A percentile compares a stretch with the other conserved stretches of the same genome.
These are phyloP conservation scores for Aureobasidium subglaciale DNA, from an alignment of 2,329 filamentous ascomycete genomes.

Conservation along the genomic window DNA sequence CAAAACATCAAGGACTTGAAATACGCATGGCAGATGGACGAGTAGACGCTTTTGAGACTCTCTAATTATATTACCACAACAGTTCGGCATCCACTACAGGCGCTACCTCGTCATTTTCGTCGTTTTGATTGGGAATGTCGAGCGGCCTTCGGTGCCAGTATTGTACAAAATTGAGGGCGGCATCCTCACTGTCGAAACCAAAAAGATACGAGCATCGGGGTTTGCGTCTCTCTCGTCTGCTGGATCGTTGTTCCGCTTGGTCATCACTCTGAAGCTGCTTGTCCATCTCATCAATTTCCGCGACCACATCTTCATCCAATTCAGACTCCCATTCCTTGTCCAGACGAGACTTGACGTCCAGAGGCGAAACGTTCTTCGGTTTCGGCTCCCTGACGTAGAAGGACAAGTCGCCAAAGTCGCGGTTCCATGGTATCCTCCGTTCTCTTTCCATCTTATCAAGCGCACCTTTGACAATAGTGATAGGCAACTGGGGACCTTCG, in stretches of 20 bases:
- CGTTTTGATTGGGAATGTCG: constrained; percentile 19
- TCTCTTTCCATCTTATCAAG: constrained; percentile 17
- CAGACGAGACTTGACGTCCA: not conserved
- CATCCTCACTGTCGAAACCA: constrained; percentile 48
- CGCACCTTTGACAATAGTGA: constrained; percentile 22
- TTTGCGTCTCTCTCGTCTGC: constrained; percentile 25
- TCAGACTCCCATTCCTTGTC: not conserved
- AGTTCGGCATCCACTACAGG: constrained; percentile 41
- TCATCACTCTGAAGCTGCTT: constrained; percentile 11
- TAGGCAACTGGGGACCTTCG: constrained; percentile 26
- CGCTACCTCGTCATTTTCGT: constrained; percentile 30
- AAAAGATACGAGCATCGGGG: constrained; percentile 35
- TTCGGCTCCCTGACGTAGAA: constrained; percentile 22
- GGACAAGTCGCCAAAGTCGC: constrained; percentile 15
- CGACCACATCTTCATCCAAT: not conserved
- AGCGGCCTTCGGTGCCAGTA: constrained; percentile 47
- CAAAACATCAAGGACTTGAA: constrained; percentile 71
- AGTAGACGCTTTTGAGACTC: constrained; percentile 41
- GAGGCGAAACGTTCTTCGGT: not conserved
- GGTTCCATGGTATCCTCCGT: constrained; percentile 19
- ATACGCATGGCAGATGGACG: constrained; percentile 96
- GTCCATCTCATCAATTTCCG: constrained; percentile 9
- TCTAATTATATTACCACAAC: constrained; percentile 36
- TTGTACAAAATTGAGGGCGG: constrained; percentile 46
- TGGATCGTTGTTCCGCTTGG: constrained; percentile 25